Evolutionary conservation across 1,284 basidiomycete species (phyloP).

Genomic region (Moesziomyces antarcticus): DNA sequence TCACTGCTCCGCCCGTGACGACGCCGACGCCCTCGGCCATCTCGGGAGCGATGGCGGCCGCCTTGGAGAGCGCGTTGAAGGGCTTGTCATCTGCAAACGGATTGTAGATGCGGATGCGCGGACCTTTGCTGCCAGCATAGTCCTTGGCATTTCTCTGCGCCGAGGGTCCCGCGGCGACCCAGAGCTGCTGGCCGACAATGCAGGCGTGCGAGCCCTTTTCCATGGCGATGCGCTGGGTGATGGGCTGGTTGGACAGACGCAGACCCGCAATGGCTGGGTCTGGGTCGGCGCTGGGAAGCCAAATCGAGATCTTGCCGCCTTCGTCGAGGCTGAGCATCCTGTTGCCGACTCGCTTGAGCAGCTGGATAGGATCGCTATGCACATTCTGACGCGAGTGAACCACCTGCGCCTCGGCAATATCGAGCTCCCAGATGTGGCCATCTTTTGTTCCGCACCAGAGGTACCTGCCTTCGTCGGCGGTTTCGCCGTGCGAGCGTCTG

Average conservation of each 20-base stretch:
- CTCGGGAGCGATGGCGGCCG: slow-evolving; percentile 68
- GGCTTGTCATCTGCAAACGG: slow-evolving; percentile 61
- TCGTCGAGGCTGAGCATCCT: slow-evolving; percentile 63
- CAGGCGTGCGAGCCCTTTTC: slow-evolving; percentile 54
- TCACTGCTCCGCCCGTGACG: slow-evolving; percentile 81
- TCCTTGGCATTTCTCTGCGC: slow-evolving; percentile 24
- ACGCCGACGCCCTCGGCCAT: slow-evolving; percentile 76
- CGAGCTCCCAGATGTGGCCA: slow-evolving; percentile 62
- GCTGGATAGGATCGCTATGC: slow-evolving; percentile 53
- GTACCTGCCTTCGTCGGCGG: slow-evolving; percentile 51
- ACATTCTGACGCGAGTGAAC: slow-evolving; percentile 43
- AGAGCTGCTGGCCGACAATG: slow-evolving; percentile 60
- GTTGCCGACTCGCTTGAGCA: slow-evolving; percentile 54
- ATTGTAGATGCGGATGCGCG: slow-evolving; percentile 61
- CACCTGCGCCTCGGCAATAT: slow-evolving; percentile 47
- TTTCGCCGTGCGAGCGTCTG: slow-evolving; percentile 34
- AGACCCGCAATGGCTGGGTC: slow-evolving; percentile 32
- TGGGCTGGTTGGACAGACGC: slow-evolving; percentile 49
- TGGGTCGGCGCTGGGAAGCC: slow-evolving; percentile 45
- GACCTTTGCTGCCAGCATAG: slow-evolving; percentile 32
- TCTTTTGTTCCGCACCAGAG: slow-evolving; percentile 63
- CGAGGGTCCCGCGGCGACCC: slow-evolving; percentile 50
- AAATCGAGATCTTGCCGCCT: slow-evolving; percentile 63
- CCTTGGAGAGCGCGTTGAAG: slow-evolving; percentile 61
- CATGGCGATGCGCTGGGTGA: slow-evolving; percentile 61